Percentiles rank a stretch among this genome's conserved stretches.
Evolutionary conservation across 768 basidiomycete genomes (phyloP).

Genomic region (Candolleomyces eurysporus): DNA sequence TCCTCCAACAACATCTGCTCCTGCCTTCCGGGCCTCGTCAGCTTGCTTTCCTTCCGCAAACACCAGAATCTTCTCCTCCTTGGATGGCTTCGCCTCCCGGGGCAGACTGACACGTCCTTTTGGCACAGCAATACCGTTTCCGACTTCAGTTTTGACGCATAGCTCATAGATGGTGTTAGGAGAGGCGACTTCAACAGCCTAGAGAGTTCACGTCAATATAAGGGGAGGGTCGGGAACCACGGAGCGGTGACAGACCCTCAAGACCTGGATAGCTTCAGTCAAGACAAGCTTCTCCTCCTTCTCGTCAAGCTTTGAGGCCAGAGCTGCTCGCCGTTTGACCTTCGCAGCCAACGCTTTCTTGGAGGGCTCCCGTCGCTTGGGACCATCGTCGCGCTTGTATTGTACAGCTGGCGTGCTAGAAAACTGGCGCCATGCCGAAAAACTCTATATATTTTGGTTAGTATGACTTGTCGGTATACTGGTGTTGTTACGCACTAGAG

Average conservation of each 20-base stretch:
- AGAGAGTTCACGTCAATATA: neutral
- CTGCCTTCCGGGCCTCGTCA: constrained; percentile 81
- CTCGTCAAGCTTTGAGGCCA: constrained; percentile 53
- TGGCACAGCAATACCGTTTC: constrained; percentile 78
- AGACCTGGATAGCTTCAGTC: constrained; percentile 61
- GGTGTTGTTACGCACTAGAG: constrained; percentile 17
- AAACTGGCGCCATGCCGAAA: constrained; percentile 40
- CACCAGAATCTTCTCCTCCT: constrained; percentile 80
- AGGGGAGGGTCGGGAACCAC: neutral
- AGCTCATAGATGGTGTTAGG: constrained; percentile 79
- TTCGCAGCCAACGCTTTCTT: constrained; percentile 73
- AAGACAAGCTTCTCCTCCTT: constrained; percentile 67
- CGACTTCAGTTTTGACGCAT: constrained; percentile 74
- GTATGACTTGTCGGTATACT: neutral
- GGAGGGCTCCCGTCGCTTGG: constrained; percentile 55
- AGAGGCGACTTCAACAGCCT: constrained; percentile 84
- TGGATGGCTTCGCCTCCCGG: constrained; percentile 68
- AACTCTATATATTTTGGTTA: neutral
- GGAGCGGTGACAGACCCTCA: constrained; percentile 53
- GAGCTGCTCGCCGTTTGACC: constrained; percentile 54
- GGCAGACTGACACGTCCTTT: constrained; percentile 89
- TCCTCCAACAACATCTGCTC: constrained; percentile 90
- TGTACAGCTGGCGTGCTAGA: constrained; percentile 44
- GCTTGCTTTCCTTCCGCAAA: constrained; percentile 86
- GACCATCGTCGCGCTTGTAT: constrained; percentile 46